Evolutionary conservation across 805 yeast genomes (phyloP), one percentile per base, ranked within the genome.

Genomic region (Crinitomyces ghanaensis): DNA sequence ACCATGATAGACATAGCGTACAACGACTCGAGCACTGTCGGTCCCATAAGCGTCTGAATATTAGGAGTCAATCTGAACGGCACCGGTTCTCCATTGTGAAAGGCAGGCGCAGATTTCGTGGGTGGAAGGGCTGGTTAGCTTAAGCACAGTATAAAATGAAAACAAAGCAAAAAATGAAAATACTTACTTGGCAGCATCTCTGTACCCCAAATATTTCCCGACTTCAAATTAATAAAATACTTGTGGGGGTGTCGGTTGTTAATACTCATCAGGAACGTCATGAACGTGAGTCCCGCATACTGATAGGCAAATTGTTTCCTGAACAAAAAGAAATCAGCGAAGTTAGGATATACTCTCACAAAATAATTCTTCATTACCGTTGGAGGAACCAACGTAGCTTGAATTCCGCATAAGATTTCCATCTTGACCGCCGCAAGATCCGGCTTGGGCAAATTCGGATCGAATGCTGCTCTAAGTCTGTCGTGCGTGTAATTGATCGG

Each of bases 11-110:
- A 74, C 38, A 84, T 84, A 2, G 96, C 75, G 42, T 85, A 72
- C 12, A 93, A 66, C 31, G 98, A 98, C 56, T 91, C 98, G 48
- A 85, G 61, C 4, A 85, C 83, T n/a, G 86, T 74, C 39, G 86
- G 93, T 31, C 98, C 97, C 62, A 91, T 84, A 50, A 91, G 65
- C 43, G 78, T 77, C 55, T 91, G 99, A 36, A 93, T 72, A 52
- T 93, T 91, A 14, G 99, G 98, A 4, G 98, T 88, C 50, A 91
- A 66, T 51, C 99, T 69, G 68, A 91, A 91, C 28, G 98, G 97
- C 31, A 91, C 96, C 42, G 85, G 74, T 53, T 91, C 99, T 11
- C 85, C 73, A 44, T 86, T 84, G 53, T 78, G 78, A 65, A 88
- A 86, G 17, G 88, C 66, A 17, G 99, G 99, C 0, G 79, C 70